Conservation (phyloP, 352 stramenopile genomes). For the Phytophthora hybrid region DNA sequence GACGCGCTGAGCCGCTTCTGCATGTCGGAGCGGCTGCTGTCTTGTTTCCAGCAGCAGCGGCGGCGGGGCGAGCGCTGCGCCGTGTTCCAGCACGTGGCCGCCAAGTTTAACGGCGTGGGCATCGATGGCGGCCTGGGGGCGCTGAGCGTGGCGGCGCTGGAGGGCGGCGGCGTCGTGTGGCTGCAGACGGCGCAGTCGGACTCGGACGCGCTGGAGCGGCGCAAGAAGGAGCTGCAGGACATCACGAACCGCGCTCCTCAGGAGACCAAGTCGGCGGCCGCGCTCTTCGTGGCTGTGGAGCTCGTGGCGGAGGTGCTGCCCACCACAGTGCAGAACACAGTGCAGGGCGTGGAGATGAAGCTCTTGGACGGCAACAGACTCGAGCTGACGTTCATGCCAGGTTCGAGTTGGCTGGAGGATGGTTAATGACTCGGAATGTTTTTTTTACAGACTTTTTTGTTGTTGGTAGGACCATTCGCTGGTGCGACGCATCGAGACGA, state of each 20-base stretch:
- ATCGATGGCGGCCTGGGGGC: conserved; percentile 63
- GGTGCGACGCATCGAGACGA: conserved; percentile 51
- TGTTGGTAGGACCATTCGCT: conserved; percentile 14
- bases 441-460: background rate
- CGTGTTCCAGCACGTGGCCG: conserved; percentile 58
- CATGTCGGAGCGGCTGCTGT: conserved; percentile 54
- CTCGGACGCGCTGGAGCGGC: conserved; percentile 56
- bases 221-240: conserved; percentile 67
- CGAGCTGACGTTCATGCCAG: conserved; percentile 74
- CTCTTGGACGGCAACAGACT: conserved; percentile 46
- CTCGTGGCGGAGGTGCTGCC: conserved; percentile 41
- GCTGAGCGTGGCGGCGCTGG: conserved; percentile 31
- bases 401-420: conserved; percentile 14
- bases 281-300: conserved; percentile 45
- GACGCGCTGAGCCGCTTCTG: conserved; percentile 52
- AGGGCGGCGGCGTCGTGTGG: conserved; percentile 59
- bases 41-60: conserved; percentile 48
- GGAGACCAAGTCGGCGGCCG: conserved; percentile 33
- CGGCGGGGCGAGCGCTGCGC: background rate
- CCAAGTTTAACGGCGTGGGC: conserved; percentile 59
- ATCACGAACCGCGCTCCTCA: conserved; percentile 48
- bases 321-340: conserved; percentile 54
- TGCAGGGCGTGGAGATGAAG: conserved; percentile 49
- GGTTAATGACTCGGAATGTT: background rate
- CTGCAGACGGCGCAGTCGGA: conserved; percentile 57